Base-by-base conservation (phyloP, 2,329 filamentous ascomycete species). In the Phoma sp. region DNA sequence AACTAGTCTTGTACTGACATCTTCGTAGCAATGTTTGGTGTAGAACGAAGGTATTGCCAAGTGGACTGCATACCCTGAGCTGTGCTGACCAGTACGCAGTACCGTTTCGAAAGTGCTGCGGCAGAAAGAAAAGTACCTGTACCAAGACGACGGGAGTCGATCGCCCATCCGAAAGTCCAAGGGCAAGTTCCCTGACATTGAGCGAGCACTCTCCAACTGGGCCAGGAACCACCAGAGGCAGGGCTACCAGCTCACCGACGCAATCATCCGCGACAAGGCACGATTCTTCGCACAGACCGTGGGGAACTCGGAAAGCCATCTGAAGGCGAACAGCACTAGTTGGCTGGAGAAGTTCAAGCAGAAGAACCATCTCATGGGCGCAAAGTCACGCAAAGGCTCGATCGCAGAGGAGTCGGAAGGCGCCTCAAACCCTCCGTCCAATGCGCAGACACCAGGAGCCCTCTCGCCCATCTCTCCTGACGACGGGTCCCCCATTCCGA, bases 101-200 rank as follows among this genome's bases (percentile, higher is more conserved):
- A 99, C 95, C 43, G 95, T 99, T n/a, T 99, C 95, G 50, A 99
- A 99, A 74, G 95, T 98, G 51, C 78, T 99, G 62, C 88, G 94
- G 49, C 89, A 96, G 70, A 96, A 94, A 78, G 95, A 99, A 61
- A 95, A 96, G 74, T 98, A 96, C 76, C 84, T 98, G 15, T 90
- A 88, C 69, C 86, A 87, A 49, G 91, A 91, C 69, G 92, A 91
- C 74, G 89, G 88, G 64, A 91, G 82, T 72, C 85, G 84, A 64
- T 94, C 92, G 39, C 90, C 91, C 6, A 85, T 90, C 63, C 96
- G 95, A 75, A 88, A 90, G 63, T 81, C 85, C 53, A 96, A 96
- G 78, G 88, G 90, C 48, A 95, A 94, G 74, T 89, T 86, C 43
- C 92, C 91, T 10, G 93, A 98, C 77, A 93, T 98, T 68, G 95